Base-by-base conservation (phyloP, 495 filamentous ascomycete species). In the Oleoguttula mirabilis region DNA sequence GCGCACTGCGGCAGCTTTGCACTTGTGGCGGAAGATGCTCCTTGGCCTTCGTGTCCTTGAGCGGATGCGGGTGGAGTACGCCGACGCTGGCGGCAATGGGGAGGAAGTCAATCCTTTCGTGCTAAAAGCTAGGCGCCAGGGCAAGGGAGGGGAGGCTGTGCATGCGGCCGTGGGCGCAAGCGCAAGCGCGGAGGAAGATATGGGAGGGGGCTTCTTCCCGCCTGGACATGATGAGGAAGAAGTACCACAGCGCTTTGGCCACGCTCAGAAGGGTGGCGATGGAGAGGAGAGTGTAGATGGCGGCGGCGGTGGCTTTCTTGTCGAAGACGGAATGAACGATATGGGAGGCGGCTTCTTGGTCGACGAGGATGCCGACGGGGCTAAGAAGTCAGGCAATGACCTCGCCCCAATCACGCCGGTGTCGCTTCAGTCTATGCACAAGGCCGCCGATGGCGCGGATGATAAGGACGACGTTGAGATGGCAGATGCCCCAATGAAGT, bases 1-100 rank as follows among this genome's bases (percentile, higher is more conserved):
- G 62, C 69, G 80, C 15, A 75, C 82, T 49, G 84, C 81, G 51
- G 67, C 68, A 16, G 81, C 81, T 14, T 53, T 96, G 48, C 70
- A 67, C 21, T 77, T 74, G 50, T 99, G 92, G 90, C 71, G 80
- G 38, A 93, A 82, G 58, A 84, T 94, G 46, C 43, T 93, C 30
- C 79, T 85, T 67, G 87, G 88, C 1, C 48, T 94, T 60, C 69
- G 85, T 30, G 87, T 96, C 48, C 68, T 81, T 24, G 74, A 88
- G 59, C 69, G 87, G 28, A 76, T 98, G 22, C 66, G 70, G 28
- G 72, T 79, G 39, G 84, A 94, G 36, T 92, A 94, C 65, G 61
- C 55, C 6, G 63, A 48, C 2, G 36, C 44, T 40, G 47, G 49
- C 37, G 62, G 41, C 1, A 28, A 21, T 4, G 32, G 39, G 38